These are phyloP conservation scores for Coemansia sp. DNA, from an alignment of 192 early-diverging fungal genomes.

Conservation along the genomic window DNA sequence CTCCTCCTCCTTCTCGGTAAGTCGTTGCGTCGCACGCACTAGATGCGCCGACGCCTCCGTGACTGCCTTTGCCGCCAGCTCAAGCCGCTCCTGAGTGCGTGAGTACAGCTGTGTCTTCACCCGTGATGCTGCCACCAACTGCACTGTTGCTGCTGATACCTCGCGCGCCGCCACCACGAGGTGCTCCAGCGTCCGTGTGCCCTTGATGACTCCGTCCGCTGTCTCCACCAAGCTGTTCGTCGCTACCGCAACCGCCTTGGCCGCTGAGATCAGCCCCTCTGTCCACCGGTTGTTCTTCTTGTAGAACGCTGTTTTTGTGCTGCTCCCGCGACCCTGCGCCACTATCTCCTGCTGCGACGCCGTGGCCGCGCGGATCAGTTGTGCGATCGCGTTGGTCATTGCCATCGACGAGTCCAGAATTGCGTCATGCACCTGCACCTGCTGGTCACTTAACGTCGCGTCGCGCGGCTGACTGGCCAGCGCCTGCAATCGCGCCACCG, in stretches of 20 bases:
- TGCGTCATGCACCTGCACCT: constrained; percentile 87
- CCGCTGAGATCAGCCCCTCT: constrained; percentile 95
- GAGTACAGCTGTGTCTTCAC: constrained; percentile 92
- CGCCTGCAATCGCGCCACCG: constrained; percentile 75
- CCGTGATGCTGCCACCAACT: constrained; percentile 92
- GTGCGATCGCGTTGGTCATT: constrained; percentile 89
- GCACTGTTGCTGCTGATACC: constrained; percentile 93
- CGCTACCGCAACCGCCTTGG: constrained; percentile 90
- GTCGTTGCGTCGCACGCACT: constrained; percentile 87
- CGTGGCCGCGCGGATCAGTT: constrained; percentile 92
- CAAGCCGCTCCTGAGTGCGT: constrained; percentile 90
- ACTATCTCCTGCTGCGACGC: constrained; percentile 98
- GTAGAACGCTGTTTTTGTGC: constrained; percentile 87
- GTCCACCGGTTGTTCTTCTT: constrained; percentile 99
- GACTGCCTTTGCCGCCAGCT: constrained; percentile 89
- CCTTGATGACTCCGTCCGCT: constrained; percentile 92
- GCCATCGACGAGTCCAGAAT: constrained; percentile 90
- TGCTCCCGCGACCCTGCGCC: constrained; percentile 79
- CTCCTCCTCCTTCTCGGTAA: constrained; percentile 71
- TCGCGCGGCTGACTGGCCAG: constrained; percentile 78
- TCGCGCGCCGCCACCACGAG: constrained; percentile 97
- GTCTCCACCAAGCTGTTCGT: constrained; percentile 91
- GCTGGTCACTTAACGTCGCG: constrained; percentile 63
- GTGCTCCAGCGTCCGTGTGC: constrained; percentile 88
- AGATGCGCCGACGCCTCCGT: constrained; percentile 86